Percentiles rank a stretch among this genome's conserved stretches.
Evolutionary conservation across 495 filamentous ascomycete genomes (phyloP).

Genomic region (Trichoderma orchidacearum): DNA sequence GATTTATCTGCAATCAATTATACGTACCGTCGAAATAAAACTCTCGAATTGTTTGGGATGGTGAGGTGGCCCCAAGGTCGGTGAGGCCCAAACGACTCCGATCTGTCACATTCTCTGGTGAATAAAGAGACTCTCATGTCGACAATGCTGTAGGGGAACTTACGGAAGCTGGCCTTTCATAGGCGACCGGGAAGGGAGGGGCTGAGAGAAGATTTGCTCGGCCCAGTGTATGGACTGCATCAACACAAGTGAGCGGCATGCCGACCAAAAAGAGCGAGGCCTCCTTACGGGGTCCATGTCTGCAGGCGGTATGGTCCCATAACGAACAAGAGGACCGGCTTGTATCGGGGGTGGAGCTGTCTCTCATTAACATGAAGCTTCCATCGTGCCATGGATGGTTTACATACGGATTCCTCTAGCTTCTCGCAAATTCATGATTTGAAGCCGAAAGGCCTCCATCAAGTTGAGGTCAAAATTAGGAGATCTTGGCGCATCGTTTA

Average conservation of each 20-base stretch:
- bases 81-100: conserved; percentile 20
- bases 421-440: conserved; percentile 31
- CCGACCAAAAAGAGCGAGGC: neutral
- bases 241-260: neutral
- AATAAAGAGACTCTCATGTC: neutral
- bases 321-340: conserved; percentile 13
- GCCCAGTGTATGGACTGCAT: conserved; percentile 32
- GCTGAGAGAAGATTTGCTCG: conserved; percentile 41
- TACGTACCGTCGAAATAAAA: conserved; percentile 36
- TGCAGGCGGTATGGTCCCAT: conserved; percentile 12
- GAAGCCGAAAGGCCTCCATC: conserved; percentile 30
- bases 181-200: conserved; percentile 32
- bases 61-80: conserved; percentile 25
- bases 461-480: conserved; percentile 37
- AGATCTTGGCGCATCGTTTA: conserved; percentile 21
- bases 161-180: conserved; percentile 19
- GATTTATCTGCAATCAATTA: neutral
- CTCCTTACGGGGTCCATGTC: conserved; percentile 16
- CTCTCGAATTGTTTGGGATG: conserved; percentile 29
- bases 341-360: conserved; percentile 15
- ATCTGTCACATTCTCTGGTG: conserved; percentile 6
- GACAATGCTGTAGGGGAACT: neutral
- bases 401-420: conserved; percentile 28
- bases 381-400: neutral
- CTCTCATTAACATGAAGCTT: neutral